A percentile compares a stretch with the other conserved stretches of the same genome.
Evolutionary conservation across 2,329 filamentous ascomycete species (phyloP).

Genomic region (Sarocladiaceae sp.): DNA sequence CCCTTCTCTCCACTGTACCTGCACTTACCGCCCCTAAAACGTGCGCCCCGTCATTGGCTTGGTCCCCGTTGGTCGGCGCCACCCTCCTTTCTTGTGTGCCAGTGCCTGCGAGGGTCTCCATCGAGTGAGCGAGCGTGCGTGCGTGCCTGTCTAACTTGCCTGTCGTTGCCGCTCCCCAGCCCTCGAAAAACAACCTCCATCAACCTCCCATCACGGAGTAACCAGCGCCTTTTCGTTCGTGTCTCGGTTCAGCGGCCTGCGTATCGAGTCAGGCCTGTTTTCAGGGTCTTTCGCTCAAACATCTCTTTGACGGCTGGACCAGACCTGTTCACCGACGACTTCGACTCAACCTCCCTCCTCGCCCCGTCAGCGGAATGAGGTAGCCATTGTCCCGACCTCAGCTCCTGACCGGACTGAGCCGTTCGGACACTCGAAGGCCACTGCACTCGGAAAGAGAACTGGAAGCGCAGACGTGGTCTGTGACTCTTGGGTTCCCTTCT

Average conservation of each 20-base stretch:
- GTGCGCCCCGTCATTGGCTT: neutral
- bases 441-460: neutral
- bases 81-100: conserved; percentile 7
- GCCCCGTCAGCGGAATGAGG: conserved; percentile 41
- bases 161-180: conserved; percentile 1
- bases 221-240: neutral
- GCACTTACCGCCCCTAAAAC: conserved; percentile 3
- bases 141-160: neutral
- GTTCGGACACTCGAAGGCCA: neutral
- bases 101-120: neutral
- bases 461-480: neutral
- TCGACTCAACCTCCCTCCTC: conserved; percentile 5
- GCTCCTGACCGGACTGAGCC: conserved; percentile 58
- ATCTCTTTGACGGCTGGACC: neutral
- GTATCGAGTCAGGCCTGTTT: neutral
- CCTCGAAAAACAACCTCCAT: conserved; percentile 8
- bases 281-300: neutral
- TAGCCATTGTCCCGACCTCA: conserved; percentile 52
- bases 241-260: neutral
- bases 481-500: neutral
- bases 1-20: conserved; percentile 2
- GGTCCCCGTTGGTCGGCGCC: conserved; percentile 2
- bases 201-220: conserved; percentile 5
- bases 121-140: neutral
- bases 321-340: neutral